Conservation (phyloP, 2,329 filamentous ascomycete genomes). For the Aspergillus costaricaensis region DNA sequence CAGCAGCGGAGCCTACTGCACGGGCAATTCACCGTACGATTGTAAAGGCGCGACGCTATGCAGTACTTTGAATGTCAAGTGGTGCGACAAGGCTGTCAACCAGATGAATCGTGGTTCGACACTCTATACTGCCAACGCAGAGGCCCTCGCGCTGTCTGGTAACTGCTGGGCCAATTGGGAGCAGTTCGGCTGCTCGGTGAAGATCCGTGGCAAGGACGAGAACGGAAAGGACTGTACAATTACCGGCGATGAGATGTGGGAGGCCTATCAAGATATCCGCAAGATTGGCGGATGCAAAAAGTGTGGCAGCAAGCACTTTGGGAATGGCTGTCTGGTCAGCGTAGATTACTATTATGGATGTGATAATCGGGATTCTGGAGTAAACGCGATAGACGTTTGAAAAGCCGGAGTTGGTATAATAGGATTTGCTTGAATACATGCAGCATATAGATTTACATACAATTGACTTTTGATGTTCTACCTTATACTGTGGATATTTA, state of each 20-base stretch:
- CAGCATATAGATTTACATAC: too few species aligned
- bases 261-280: constrained; percentile 20
- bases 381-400: not conserved
- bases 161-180: constrained; percentile 4
- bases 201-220: not conserved
- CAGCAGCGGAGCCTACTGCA: not conserved
- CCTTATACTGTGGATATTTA: too few species aligned
- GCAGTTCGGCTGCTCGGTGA: constrained; percentile 1
- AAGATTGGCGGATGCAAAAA: constrained; percentile 18
- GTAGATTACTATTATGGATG: constrained; percentile 21
- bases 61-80: constrained; percentile 14
- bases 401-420: too few species aligned
- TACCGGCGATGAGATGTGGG: constrained; percentile 12
- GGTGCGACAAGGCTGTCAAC: constrained; percentile 20
- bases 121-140: not conserved
- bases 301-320: constrained; percentile 17
- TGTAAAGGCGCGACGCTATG: constrained; percentile 16
- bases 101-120: not conserved
- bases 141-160: not conserved
- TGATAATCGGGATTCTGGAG: constrained; percentile 10
- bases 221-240: not conserved
- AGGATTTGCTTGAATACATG: too few species aligned
- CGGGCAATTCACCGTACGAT: constrained; percentile 4
- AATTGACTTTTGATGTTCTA: too few species aligned
- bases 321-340: constrained; percentile 19